phyloP scores from a whole-genome alignment of 371 early-diverging fungal species.

The Smittium mucronatum region DNA sequence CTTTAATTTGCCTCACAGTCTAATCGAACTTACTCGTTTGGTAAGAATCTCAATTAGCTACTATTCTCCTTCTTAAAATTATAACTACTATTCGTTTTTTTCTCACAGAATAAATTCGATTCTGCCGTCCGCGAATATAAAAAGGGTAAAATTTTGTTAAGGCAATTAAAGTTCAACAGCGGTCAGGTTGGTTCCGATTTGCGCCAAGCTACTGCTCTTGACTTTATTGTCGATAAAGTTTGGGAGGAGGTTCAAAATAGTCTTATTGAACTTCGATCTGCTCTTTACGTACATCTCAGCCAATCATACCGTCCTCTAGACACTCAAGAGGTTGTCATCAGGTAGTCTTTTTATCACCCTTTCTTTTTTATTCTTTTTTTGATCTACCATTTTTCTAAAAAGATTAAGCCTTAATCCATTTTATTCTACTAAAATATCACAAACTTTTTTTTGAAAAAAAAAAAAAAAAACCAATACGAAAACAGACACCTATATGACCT shows the following conservation, averaged over 20 bases:
- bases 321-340: conserved; percentile 77
- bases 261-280: conserved; percentile 51
- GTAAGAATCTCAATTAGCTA: neutral
- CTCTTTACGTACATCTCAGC: conserved; percentile 58
- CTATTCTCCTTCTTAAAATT: neutral
- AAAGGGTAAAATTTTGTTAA: conserved; percentile 65
- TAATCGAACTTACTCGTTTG: conserved; percentile 57
- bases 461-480: too few relatives aligned
- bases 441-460: too few relatives aligned
- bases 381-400: too few relatives aligned
- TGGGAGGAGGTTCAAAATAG: conserved; percentile 85
- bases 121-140: conserved; percentile 89
- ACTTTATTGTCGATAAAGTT: conserved; percentile 80
- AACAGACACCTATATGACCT: conserved; percentile 37
- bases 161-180: conserved; percentile 20
- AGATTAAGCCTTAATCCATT: too few relatives aligned
- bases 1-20: conserved; percentile 78
- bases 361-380: neutral
- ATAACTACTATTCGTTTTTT: neutral
- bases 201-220: conserved; percentile 39
- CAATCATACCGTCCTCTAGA: conserved; percentile 73
- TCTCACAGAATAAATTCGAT: conserved; percentile 62
- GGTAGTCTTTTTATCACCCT: neutral
- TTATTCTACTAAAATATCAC: too few relatives aligned
- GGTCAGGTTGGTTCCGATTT: conserved; percentile 36